Conservation (phyloP, 2,329 filamentous ascomycete genomes). For the Alternaria gansuensis region DNA sequence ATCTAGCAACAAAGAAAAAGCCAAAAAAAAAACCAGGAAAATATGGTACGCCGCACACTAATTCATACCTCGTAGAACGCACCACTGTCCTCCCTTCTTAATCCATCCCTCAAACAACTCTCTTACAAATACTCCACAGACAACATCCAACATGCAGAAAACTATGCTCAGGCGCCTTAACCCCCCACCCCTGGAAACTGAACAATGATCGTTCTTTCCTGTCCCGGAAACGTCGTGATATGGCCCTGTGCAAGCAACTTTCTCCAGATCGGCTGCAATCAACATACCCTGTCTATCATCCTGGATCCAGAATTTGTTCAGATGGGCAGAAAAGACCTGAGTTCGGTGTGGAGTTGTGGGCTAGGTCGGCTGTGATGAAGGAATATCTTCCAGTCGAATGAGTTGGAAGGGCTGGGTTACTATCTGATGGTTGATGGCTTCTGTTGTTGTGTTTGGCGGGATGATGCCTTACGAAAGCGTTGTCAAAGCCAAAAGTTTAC, state of each 20-base stretch:
- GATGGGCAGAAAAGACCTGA: neutral
- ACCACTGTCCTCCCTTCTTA: neutral
- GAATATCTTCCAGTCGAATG: neutral
- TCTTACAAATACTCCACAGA: neutral
- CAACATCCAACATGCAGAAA: neutral
- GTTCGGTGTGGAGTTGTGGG: neutral
- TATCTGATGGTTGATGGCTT: too few relatives aligned
- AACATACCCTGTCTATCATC: neutral
- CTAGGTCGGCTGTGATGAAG: neutral
- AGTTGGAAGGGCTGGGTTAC: too few relatives aligned
- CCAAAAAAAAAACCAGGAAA: too few relatives aligned
- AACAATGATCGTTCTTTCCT: neutral
- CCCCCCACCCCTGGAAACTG: neutral
- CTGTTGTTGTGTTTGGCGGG: neutral
- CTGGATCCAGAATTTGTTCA: neutral
- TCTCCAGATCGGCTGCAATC: neutral
- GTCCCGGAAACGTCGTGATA: neutral
- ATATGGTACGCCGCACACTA: neutral
- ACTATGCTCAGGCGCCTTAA: neutral
- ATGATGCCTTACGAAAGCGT: neutral
- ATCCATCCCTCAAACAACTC: neutral
- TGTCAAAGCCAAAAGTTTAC: neutral
- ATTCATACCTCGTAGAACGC: neutral
- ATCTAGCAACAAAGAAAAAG: neutral
- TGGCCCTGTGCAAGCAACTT: neutral